Evolutionary conservation across 2,329 filamentous ascomycete genomes (phyloP).

Genomic region (Penicillium rolfsii): DNA sequence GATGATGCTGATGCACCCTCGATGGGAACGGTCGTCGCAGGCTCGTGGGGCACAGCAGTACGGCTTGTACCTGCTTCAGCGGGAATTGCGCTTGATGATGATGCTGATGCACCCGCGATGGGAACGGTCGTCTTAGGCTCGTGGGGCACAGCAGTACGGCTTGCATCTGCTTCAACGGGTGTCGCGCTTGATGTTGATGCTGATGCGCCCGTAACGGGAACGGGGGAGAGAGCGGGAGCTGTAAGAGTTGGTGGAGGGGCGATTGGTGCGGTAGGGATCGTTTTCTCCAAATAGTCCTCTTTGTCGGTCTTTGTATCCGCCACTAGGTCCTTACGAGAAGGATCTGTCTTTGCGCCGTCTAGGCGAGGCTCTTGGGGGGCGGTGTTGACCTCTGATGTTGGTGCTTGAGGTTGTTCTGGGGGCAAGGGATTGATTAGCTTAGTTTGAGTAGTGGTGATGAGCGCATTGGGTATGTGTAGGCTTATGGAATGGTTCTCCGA

Average conservation of each 20-base stretch:
- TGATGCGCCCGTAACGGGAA: background rate
- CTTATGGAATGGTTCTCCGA: background rate
- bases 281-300: background rate
- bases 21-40: background rate
- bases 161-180: background rate
- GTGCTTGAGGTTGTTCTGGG: slow-evolving; percentile 36
- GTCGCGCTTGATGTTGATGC: background rate
- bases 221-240: background rate
- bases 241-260: background rate
- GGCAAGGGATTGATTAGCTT: slow-evolving; percentile 1
- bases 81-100: background rate
- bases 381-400: slow-evolving; percentile 27
- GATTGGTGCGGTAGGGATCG: background rate
- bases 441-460: background rate
- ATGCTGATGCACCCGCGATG: no score
- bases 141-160: background rate
- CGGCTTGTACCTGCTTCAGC: background rate
- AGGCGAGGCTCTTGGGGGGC: slow-evolving; percentile 23
- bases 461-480: background rate
- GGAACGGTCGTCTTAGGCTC: background rate
- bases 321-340: background rate
- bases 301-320: background rate
- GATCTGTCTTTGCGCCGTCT: slow-evolving; percentile 10
- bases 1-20: background rate
- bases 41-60: background rate